phyloP scores from a whole-genome alignment of 2,329 filamentous ascomycete genomes.

The Cytospora piceicola region DNA sequence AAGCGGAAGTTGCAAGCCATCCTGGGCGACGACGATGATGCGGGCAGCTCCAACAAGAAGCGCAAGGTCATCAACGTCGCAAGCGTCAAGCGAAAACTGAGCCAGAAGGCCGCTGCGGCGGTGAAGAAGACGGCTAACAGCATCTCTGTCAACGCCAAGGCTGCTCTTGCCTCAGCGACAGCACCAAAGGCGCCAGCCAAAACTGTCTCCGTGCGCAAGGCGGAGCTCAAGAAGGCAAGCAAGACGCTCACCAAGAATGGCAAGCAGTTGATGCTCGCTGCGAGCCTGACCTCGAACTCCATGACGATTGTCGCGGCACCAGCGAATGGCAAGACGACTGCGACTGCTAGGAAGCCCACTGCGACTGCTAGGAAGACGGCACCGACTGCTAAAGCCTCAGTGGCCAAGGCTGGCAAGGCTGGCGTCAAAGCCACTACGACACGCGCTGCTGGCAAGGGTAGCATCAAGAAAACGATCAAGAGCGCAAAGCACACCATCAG shows the following conservation, averaged over 20 bases:
- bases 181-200: constrained; percentile 1
- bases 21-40: constrained; percentile 47
- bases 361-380: constrained; percentile 7
- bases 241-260: constrained; percentile 31
- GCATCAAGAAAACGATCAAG: constrained; percentile 14
- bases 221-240: constrained; percentile 26
- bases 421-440: constrained; percentile 10
- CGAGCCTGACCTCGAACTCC: constrained; percentile 25
- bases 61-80: constrained; percentile 50
- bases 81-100: constrained; percentile 41
- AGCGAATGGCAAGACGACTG: neutral
- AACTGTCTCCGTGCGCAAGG: constrained; percentile 26
- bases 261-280: constrained; percentile 28
- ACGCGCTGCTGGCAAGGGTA: constrained; percentile 15
- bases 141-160: constrained; percentile 45
- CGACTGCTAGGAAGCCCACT: neutral
- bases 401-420: constrained; percentile 10
- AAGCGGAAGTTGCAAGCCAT: constrained; percentile 63
- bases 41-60: constrained; percentile 45
- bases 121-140: constrained; percentile 47
- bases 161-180: constrained; percentile 31
- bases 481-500: constrained; percentile 18
- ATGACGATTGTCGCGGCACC: constrained; percentile 15
- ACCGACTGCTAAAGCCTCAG: constrained; percentile 8
- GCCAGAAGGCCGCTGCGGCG: constrained; percentile 41